Conservation (phyloP, 225 moss, liverwort and hornwort genomes). For the Takakia lepidozioides region DNA sequence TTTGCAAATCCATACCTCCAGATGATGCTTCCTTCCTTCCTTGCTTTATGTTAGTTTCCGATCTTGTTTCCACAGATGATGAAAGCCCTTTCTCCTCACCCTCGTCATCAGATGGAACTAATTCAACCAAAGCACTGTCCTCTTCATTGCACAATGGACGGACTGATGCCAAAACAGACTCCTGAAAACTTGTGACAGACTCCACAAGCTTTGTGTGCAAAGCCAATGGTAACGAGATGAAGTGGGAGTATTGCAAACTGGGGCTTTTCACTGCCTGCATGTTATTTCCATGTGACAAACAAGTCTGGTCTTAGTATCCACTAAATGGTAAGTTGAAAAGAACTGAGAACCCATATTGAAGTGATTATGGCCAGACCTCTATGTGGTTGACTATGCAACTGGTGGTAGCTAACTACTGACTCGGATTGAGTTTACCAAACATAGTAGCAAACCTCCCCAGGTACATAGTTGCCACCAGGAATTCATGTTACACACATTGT, state of each 20-base stretch:
- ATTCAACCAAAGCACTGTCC: not conserved
- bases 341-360: too few species aligned
- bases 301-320: too few species aligned
- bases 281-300: too few species aligned
- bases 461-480: too few species aligned
- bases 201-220: slow-evolving; percentile 45
- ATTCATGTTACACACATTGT: too few species aligned
- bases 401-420: not conserved
- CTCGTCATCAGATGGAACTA: too few species aligned
- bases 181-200: slow-evolving; percentile 49
- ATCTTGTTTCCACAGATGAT: too few species aligned
- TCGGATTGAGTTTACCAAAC: not conserved
- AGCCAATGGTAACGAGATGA: slow-evolving; percentile 79
- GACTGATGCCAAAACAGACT: slow-evolving; percentile 38
- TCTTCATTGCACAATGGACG: slow-evolving; percentile 14
- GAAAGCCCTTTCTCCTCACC: too few species aligned
- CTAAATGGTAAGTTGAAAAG: too few species aligned
- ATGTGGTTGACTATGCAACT: too few species aligned
- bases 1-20: not conserved
- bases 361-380: slow-evolving; percentile 7
- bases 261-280: slow-evolving; percentile 62
- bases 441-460: not conserved
- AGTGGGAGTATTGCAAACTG: slow-evolving; percentile 75
- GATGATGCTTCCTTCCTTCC: too few species aligned
- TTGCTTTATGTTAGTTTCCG: too few species aligned